Base-by-base conservation (phyloP, 441 rosid genomes). In the Croton laevigatus region DNA sequence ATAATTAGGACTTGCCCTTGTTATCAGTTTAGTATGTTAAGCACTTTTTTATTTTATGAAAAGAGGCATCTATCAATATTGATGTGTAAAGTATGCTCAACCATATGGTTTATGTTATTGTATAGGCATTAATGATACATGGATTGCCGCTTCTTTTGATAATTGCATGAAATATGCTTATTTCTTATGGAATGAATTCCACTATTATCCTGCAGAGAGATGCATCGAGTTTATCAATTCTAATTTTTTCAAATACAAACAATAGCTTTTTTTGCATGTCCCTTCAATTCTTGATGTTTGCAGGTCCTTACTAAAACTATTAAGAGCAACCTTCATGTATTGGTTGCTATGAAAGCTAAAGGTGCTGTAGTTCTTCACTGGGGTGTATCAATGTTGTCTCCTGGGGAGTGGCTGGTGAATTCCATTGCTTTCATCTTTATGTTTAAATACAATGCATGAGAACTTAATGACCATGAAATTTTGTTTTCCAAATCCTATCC, bases 351-450 rank as follows among this genome's bases (percentile, higher is more conserved):
- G 65, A 86, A 86, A 74, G 68, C 76, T 77, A 73, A 76, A 77
- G 89, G 89, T 64, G 71, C 84, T 73, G 61, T 83, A 46, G 74
- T 86, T 77, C 89, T 88, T 73, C 89, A 88, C 59, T 86, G 91
- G 93, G 89, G 87, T 48, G 78, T 88, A 36, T 79, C 89, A 59
- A 81, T 85, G 80, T 82, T 78, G 49, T 81, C 81, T 46, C 64
- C 75, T 64, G 86, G 79, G 73, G 91, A 86, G 79, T 88, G 91
- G 91, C 79, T 82, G 91, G 88, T 86, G 76, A 73, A 89, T 78
- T 54, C 37, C 60, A 60, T 53, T 40, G 55, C 49, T 75, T 70
- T 63, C 60, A 70, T 27, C 60, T n/a, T 6, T 40, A 40, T 40
- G 64, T 65, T 59, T n/a, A 27, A 51, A 58, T 58, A 38, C 55